phyloP scores from a whole-genome alignment of 2,329 filamentous ascomycete species.

The Trichoderma polysporum region DNA sequence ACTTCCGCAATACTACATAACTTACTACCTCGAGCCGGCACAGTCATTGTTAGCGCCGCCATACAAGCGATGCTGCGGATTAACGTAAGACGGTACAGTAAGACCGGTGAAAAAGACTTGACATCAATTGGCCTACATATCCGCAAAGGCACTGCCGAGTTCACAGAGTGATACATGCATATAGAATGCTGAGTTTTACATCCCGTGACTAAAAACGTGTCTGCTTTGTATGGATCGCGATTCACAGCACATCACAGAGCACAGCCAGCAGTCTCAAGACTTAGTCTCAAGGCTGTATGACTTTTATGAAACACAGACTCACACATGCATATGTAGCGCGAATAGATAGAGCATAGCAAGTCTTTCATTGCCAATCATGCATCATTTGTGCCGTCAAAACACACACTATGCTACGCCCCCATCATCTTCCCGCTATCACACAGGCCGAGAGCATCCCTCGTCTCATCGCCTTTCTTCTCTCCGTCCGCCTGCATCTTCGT shows the following conservation, averaged over 20 bases:
- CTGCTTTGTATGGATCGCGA: background rate
- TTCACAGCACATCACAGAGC: background rate
- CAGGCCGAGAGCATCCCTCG: background rate
- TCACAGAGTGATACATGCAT: background rate
- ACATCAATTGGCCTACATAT: background rate
- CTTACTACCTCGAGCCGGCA: no score
- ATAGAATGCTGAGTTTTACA: background rate
- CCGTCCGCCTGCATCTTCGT: background rate
- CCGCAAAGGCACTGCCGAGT: background rate
- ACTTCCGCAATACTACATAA: background rate
- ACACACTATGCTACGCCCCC: background rate
- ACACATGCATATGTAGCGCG: background rate
- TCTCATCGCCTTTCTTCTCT: background rate
- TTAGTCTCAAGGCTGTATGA: no score
- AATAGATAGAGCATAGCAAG: background rate
- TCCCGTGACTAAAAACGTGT: background rate
- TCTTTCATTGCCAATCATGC: background rate
- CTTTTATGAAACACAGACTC: background rate
- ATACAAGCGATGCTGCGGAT: background rate
- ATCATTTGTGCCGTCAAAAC: slow-evolving; percentile 1
- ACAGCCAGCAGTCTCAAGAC: background rate
- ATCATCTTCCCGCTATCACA: background rate
- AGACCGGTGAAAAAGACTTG: background rate
- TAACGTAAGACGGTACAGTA: slow-evolving; percentile 1
- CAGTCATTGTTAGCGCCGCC: background rate